Base-by-base conservation (phyloP, 1,139 yeast genomes). In the Yamadazyma membranifaciens region DNA sequence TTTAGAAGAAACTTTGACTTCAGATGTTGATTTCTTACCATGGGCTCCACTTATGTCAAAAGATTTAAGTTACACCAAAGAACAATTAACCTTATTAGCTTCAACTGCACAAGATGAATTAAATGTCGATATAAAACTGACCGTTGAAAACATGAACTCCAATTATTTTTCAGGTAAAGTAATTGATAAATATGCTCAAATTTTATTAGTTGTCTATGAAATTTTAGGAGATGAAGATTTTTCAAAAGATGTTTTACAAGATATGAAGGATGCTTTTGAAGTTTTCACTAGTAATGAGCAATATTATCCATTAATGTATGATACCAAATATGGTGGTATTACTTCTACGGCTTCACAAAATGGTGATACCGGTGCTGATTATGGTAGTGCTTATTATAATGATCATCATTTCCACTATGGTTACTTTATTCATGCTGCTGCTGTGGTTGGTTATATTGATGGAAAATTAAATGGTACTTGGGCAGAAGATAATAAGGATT, bases 391-490 rank as follows among this genome's bases (percentile, higher is more conserved):
- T 12, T 80, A 75, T 62, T 85, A 85, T 62, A 85, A 84, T 51
- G 92, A 85, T 59, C 92, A 81, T 55, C 92, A 85, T 56, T 85
- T 83, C 78, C 92, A 86, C 55, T 85, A 83, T 56, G 91, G 92
- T 20, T 85, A 85, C 62, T 77, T 76, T 52, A 73, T 86, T 40
- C 89, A 84, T 52, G 84, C 92, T 7, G 89, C 91, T 6, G 92
- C 94, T 2, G 73, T 83, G 36, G 72, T 85, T 40, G 92, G 85
- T 12, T 68, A 78, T 46, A 73, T 83, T 32, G 94, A 86, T 59
- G 56, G 66, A 20, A 67, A 75, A 47, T 55, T 63, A 33, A 83
- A 83, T 35, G 87, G 87, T 31, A 67, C 75, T 11, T 86, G 94
- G 92, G 81, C 78, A 9, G 52, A 63, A 34, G 79, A 78, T 17